Evolutionary conservation across 352 stramenopile species (phyloP), one percentile per base, ranked within the genome.

Genomic region (Phytopythium montanum): DNA sequence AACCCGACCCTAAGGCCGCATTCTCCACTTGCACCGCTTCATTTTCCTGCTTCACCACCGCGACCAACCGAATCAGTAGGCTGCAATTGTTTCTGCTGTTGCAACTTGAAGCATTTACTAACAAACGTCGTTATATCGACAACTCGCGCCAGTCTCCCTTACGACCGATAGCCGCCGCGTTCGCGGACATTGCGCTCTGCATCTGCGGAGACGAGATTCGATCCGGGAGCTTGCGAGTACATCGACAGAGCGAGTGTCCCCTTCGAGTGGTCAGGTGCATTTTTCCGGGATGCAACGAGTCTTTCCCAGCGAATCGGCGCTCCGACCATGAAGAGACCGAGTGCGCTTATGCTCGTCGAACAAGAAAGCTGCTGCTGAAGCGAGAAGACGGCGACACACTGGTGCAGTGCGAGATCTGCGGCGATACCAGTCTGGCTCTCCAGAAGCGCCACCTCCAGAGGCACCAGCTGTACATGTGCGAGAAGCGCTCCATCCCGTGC

Each of bases 161-260:
- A 16, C 45, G 13, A 26, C 25, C n/a, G 29, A 23, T 33, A 25
- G 25, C 42, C 26, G 54, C 50, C 36, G 62, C 49, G 19, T 55
- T 51, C 23, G 70, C 36, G 0, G 75, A 83, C 28, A 28, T 83
- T 4, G 48, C 67, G 45, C 59, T 85, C 0, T 87, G 79, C 34
- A 65, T 66, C 38, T 93, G 83, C 33, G 76, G 72, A 5, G 70
- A 87, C 23, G 83, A 91, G 54, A 64, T 93, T 5, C 49, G 56
- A 5, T 28, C 57, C 4, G 44, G 61, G 26, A 56, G 70, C n/a
- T 59, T 80, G 29, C 69, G 63, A 33, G 50, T 53, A 3, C 81
- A 93, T 39, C 61, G 70, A 42, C 60, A 71, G 9, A 52, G 64
- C 19, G 60, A 70, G 19, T 93, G 83, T 53, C 42, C 66, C 6